Evolutionary conservation across 2,329 filamentous ascomycete genomes (phyloP).

Genomic region (Nothophaeocryptopus gaeumannii): DNA sequence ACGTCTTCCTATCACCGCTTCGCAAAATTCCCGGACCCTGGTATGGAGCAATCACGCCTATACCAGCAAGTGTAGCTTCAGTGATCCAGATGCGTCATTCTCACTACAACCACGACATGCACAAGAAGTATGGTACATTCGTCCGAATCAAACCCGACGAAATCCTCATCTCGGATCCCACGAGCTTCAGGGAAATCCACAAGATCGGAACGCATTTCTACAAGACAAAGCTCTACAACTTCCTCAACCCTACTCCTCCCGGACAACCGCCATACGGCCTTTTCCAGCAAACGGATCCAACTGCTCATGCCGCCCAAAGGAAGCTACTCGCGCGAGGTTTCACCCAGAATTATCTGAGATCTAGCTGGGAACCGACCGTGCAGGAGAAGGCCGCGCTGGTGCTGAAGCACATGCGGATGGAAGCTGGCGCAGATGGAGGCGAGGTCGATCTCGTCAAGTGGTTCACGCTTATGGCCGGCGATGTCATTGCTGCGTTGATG

Average conservation of each 20-base stretch:
- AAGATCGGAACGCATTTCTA: slow-evolving; percentile 24
- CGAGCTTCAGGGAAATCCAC: slow-evolving; percentile 29
- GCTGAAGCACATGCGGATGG: slow-evolving; percentile 33
- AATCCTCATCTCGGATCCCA: slow-evolving; percentile 26
- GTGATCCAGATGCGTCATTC: slow-evolving; percentile 19
- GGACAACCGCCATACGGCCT: slow-evolving; percentile 25
- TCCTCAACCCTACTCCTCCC: slow-evolving; percentile 19
- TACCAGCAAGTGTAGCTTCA: slow-evolving; percentile 5
- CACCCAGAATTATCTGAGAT: slow-evolving; percentile 32
- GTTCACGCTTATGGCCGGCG: slow-evolving; percentile 39
- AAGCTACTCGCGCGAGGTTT: slow-evolving; percentile 37
- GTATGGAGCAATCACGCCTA: slow-evolving; percentile 11
- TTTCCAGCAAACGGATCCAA: slow-evolving; percentile 37
- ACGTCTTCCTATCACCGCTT: slow-evolving; percentile 12
- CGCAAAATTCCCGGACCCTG: slow-evolving; percentile 15
- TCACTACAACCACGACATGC: slow-evolving; percentile 39
- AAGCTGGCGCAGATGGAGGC: slow-evolving; percentile 28
- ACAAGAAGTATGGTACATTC: slow-evolving; percentile 32
- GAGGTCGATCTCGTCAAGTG: slow-evolving; percentile 39
- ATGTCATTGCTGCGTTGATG: slow-evolving; percentile 37
- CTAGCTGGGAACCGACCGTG: slow-evolving; percentile 37
- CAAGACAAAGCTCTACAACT: slow-evolving; percentile 29
- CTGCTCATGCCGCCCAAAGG: slow-evolving; percentile 34
- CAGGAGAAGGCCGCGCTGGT: slow-evolving; percentile 31
- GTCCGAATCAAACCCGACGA: slow-evolving; percentile 29